Evolutionary conservation across 306 rosid genomes (phyloP), one percentile per base, ranked within the genome.

Genomic region (Cicer bijugum): DNA sequence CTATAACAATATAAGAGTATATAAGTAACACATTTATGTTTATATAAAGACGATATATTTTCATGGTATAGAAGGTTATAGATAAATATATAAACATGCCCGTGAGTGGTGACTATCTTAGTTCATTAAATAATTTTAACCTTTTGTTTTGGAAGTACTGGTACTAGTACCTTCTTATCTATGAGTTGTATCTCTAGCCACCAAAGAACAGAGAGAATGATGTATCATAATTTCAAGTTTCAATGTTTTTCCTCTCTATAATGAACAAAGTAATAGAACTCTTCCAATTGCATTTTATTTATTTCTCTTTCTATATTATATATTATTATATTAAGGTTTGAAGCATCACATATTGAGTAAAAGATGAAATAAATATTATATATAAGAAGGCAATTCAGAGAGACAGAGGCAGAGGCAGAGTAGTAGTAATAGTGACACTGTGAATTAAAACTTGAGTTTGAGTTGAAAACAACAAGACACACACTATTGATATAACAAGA

Each of bases 181-280:
- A 58, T 58, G 64, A 23, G 42, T 58, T 58, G 42, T 58, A 58
- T 58, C 12, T 58, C 64, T 58, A 42, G 12, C 42, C 42, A 58
- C 9, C 14, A 28, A 12, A 23, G 17, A 58, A 58, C 6, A n/a
- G 8, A 5, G 55, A 50, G 17, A 50, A 17, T n/a, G 56, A 50
- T 28, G 42, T 4, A 28, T 58, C 64, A 58, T 8, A 28, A 16
- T 58, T 58, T 28, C 64, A 12, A 28, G 42, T 58, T 58, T 28
- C 64, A 58, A 28, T 5, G 4, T 28, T 28, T 57, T 5, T 35
- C 16, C 10, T 58, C 8, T 58, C 7, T 58, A 28, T 28, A 11
- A 58, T 28, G 3, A 23, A 28, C 35, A 28, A 28, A 28, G 4
- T 28, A 28, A 28, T 28, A 28, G 4, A 28, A 0, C 35, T 28